Conservation (phyloP, 2,329 filamentous ascomycete genomes). For the Cladorrhinum sp. region DNA sequence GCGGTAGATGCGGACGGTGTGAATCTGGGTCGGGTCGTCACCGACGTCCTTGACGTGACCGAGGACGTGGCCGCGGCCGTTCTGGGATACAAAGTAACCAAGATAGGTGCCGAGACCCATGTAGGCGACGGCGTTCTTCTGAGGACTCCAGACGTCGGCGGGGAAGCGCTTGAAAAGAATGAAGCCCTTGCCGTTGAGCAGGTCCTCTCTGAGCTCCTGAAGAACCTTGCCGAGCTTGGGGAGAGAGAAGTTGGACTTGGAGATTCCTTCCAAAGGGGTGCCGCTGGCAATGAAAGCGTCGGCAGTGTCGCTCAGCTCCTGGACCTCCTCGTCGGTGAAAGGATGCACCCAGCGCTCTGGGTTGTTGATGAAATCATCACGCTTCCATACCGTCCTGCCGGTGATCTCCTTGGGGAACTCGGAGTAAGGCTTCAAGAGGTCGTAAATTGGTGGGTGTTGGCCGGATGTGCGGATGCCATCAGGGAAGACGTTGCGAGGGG, state of each 20-base stretch:
- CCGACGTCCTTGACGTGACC: constrained; percentile 88
- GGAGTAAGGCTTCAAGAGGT: constrained; percentile 62
- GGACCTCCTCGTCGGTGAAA: constrained; percentile 64
- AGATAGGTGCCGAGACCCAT: constrained; percentile 85
- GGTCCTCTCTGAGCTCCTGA: constrained; percentile 37
- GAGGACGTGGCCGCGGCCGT: constrained; percentile 78
- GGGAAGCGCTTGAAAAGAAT: constrained; percentile 86
- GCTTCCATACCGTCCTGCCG: constrained; percentile 70
- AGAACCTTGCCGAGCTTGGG: constrained; percentile 39
- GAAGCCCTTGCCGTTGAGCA: constrained; percentile 80
- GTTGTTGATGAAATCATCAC: constrained; percentile 58
- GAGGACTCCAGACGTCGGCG: constrained; percentile 68
- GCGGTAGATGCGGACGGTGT: constrained; percentile 85
- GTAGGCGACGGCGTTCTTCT: constrained; percentile 83
- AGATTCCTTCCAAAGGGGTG: constrained; percentile 68
- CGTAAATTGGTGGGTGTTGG: constrained; percentile 67
- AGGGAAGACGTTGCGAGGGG: constrained; percentile 40
- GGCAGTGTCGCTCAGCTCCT: constrained; percentile 63
- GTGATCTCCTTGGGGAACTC: constrained; percentile 69
- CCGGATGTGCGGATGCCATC: constrained; percentile 57
- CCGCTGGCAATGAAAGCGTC: constrained; percentile 66
- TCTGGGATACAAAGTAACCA: constrained; percentile 85
- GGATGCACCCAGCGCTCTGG: constrained; percentile 70
- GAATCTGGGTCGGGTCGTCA: constrained; percentile 75
- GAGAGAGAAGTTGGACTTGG: constrained; percentile 43